Percentiles rank a stretch among this genome's conserved stretches.
Evolutionary conservation across 1,139 yeast genomes (phyloP).

Genomic region (Lizanozyma gosingica): DNA sequence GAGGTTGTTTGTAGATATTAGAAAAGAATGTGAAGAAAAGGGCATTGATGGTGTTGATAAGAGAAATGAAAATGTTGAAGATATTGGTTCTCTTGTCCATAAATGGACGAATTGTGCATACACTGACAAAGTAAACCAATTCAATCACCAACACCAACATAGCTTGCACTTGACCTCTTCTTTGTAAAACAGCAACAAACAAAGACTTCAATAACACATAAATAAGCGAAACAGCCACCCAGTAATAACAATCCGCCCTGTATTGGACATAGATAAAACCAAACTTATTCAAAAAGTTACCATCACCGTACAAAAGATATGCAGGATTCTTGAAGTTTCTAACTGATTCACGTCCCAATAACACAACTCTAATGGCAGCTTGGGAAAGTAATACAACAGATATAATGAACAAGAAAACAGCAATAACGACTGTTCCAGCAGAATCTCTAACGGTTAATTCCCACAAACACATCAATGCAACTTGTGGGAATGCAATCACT

Average conservation of each 20-base stretch:
- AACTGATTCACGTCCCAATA: conserved; percentile 64
- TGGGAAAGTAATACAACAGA: conserved; percentile 53
- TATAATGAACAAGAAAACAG: conserved; percentile 55
- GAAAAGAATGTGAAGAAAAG: conserved; percentile 86
- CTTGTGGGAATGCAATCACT: conserved; percentile 77
- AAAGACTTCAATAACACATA: conserved; percentile 70
- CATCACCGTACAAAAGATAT: conserved; percentile 79
- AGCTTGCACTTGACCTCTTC: conserved; percentile 73
- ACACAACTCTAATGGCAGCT: conserved; percentile 65
- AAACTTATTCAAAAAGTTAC: conserved; percentile 69
- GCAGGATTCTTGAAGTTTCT: conserved; percentile 85
- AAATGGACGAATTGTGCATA: conserved; percentile 74
- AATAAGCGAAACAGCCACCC: conserved; percentile 53
- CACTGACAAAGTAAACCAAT: conserved; percentile 49
- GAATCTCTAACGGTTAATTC: conserved; percentile 80
- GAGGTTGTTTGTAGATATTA: conserved; percentile 74
- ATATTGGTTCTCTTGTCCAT: conserved; percentile 93
- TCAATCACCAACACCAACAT: conserved; percentile 70
- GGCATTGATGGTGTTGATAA: conserved; percentile 73
- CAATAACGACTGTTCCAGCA: conserved; percentile 72
- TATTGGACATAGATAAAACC: conserved; percentile 91
- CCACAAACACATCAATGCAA: conserved; percentile 79
- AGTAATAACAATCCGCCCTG: conserved; percentile 82
- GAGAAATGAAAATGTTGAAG: conserved; percentile 78
- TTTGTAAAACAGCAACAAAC: conserved; percentile 80